Evolutionary conservation across 495 filamentous ascomycete species (phyloP).

Genomic region (Clohesyomyces aquaticus): DNA sequence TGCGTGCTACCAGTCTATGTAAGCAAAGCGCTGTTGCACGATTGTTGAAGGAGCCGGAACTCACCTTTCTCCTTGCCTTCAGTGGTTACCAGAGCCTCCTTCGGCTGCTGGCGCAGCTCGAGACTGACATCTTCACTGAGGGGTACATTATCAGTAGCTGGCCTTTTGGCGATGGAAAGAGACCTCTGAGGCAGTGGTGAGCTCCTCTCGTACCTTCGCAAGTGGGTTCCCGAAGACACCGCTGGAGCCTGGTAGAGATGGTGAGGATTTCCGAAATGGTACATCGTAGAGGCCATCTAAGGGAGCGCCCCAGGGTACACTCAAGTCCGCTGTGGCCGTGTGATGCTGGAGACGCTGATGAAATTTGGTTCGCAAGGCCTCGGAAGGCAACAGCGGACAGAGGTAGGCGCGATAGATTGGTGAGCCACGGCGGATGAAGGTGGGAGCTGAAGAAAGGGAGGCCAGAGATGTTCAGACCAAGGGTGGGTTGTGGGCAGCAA

Average conservation of each 20-base stretch:
- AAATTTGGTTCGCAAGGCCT: too few relatives aligned
- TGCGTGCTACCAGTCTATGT: conserved; percentile 87
- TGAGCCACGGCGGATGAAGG: too few relatives aligned
- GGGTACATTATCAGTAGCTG: conserved; percentile 3
- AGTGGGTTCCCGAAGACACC: conserved; percentile 14
- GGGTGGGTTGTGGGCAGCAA: too few relatives aligned
- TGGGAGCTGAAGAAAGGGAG: not conserved
- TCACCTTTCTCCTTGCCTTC: conserved; percentile 48
- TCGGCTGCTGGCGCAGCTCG: conserved; percentile 43
- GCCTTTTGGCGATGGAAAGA: conserved; percentile 6
- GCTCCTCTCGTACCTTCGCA: conserved; percentile 32
- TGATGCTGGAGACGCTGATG: too few relatives aligned
- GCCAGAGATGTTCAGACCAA: too few relatives aligned
- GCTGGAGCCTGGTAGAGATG: conserved; percentile 16
- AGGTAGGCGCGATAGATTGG: not conserved
- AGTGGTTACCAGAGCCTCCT: conserved; percentile 41
- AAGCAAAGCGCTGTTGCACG: too few relatives aligned
- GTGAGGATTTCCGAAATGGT: conserved; percentile 12
- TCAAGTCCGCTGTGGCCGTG: not conserved
- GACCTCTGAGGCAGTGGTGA: conserved; percentile 10
- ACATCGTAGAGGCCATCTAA: conserved; percentile 13
- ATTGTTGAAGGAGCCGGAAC: too few relatives aligned
- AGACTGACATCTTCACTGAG: conserved; percentile 13
- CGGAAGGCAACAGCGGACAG: too few relatives aligned
- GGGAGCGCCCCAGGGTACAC: conserved; percentile 11